Evolutionary conservation across 228 moss, liverwort and hornwort genomes (phyloP).

Genomic region (Sphagnum fallax): DNA sequence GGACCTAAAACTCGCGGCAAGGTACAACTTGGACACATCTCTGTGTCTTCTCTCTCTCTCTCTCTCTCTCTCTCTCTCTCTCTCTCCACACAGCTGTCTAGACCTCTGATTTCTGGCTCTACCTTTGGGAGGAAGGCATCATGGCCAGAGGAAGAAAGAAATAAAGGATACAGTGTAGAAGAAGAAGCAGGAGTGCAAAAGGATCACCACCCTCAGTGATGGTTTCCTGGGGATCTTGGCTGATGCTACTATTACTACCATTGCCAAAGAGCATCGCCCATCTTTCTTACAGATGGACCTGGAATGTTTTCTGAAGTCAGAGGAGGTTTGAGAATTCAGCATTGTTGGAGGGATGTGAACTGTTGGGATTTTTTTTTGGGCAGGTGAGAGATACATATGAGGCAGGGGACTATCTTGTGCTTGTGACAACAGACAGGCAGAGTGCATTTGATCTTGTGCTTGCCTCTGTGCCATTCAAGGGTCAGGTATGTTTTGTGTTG

Average conservation of each 20-base stretch:
- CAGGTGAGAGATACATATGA: constrained; percentile 89
- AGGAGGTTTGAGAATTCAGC: background rate
- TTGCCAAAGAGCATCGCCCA: too few species aligned
- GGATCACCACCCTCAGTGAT: too few species aligned
- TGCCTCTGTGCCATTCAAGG: constrained; percentile 96
- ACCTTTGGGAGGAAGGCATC: background rate
- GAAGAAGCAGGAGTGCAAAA: too few species aligned
- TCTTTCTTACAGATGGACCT: background rate
- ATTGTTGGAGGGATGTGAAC: background rate
- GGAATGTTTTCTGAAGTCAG: background rate
- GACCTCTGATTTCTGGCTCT: too few species aligned
- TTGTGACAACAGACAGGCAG: constrained; percentile 91
- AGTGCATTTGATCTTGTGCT: constrained; percentile 93
- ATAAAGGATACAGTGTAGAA: too few species aligned
- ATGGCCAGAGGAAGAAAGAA: background rate
- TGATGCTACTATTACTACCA: too few species aligned
- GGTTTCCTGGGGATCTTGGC: too few species aligned
- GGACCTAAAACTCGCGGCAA: constrained; percentile 93
- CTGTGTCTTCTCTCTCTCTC: background rate
- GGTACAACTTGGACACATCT: constrained; percentile 15
- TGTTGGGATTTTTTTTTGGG: background rate
- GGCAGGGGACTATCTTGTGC: constrained; percentile 75
- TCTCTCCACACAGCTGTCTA: background rate
- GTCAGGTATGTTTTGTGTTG: constrained; percentile 40
- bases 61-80: background rate